Evolutionary conservation across 768 basidiomycete genomes (phyloP).

Genomic region (Suillus subaureus): DNA sequence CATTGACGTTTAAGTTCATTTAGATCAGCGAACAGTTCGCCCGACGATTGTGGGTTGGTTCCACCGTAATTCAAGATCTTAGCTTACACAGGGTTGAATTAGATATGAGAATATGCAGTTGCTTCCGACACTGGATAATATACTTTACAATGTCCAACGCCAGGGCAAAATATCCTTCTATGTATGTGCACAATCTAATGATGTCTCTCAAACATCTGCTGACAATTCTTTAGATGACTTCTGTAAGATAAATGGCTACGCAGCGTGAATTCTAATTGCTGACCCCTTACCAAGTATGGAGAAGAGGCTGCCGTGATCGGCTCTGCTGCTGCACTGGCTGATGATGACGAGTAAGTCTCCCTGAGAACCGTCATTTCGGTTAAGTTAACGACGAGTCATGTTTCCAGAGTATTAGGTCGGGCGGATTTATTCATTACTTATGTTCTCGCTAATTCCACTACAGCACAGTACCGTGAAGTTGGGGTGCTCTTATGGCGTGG

Average conservation of each 20-base stretch:
- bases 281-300: slow-evolving; percentile 57
- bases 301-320: slow-evolving; percentile 92
- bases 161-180: slow-evolving; percentile 94
- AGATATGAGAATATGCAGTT: slow-evolving; percentile 82
- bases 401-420: slow-evolving; percentile 70
- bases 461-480: slow-evolving; percentile 92
- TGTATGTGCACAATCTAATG: slow-evolving; percentile 45
- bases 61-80: background rate
- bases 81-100: slow-evolving; percentile 2
- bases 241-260: slow-evolving; percentile 49
- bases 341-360: slow-evolving; percentile 77
- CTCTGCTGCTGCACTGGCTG: slow-evolving; percentile 81
- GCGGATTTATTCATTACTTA: background rate
- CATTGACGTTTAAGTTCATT: slow-evolving; percentile 13
- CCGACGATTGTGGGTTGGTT: slow-evolving; percentile 52
- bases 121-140: slow-evolving; percentile 81
- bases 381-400: slow-evolving; percentile 13
- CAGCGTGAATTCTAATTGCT: slow-evolving; percentile 8
- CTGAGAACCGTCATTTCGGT: background rate
- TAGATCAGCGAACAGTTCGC: slow-evolving; percentile 74
- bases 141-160: slow-evolving; percentile 89
- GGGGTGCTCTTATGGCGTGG: slow-evolving; percentile 90
- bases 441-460: slow-evolving; percentile 2
- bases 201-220: slow-evolving; percentile 1
- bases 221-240: slow-evolving; percentile 63